phyloP scores from a whole-genome alignment of 1,284 basidiomycete species.

The Trametes versicolor region DNA sequence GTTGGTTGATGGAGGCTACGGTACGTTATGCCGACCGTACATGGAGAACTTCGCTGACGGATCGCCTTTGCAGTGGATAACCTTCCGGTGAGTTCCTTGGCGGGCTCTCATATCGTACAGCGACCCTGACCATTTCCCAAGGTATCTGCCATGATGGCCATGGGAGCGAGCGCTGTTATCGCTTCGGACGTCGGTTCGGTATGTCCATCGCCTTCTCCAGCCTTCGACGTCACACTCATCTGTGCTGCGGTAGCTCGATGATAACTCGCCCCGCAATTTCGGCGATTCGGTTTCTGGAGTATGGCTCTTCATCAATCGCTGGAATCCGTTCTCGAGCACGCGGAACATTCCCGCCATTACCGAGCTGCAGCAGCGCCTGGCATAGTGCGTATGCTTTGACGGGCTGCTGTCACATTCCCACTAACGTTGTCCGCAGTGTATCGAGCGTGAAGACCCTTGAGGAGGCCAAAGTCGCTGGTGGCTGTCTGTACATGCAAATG shows the following conservation, averaged over 20 bases:
- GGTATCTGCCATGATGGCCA: constrained; percentile 92
- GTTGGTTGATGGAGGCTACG: constrained; percentile 95
- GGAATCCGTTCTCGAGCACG: constrained; percentile 90
- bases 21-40: constrained; percentile 53
- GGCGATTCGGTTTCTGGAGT: constrained; percentile 97
- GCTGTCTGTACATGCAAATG: constrained; percentile 94
- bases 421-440: constrained; percentile 63
- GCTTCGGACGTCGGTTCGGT: constrained; percentile 96
- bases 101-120: not conserved
- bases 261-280: constrained; percentile 94
- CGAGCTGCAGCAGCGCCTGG: constrained; percentile 94
- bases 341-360: constrained; percentile 91
- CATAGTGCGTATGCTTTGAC: constrained; percentile 75
- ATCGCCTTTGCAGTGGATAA: constrained; percentile 77
- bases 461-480: constrained; percentile 90
- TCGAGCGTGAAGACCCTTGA: constrained; percentile 96
- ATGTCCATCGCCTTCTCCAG: constrained; percentile 41
- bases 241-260: constrained; percentile 72
- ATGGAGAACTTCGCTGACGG: constrained; percentile 17
- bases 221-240: constrained; percentile 2
- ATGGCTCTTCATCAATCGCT: constrained; percentile 95
- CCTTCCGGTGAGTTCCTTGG: constrained; percentile 68
- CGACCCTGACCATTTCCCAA: constrained; percentile 43
- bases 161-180: constrained; percentile 94
- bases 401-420: not conserved